Evolutionary conservation across 2,329 filamentous ascomycete species (phyloP).

Genomic region (Phialophora verrucosa): DNA sequence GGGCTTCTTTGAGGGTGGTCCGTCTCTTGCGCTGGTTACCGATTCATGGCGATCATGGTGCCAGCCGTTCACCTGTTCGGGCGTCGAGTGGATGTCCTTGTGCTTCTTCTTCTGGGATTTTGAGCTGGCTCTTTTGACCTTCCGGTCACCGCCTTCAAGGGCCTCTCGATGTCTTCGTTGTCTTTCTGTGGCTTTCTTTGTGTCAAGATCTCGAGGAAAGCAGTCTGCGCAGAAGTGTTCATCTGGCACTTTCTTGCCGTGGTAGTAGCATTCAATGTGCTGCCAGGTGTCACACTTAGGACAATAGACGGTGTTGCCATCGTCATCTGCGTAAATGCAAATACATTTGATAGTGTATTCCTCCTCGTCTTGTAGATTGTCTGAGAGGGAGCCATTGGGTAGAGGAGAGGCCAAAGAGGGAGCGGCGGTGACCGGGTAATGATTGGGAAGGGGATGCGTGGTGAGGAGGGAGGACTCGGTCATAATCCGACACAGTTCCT

Average conservation of each 20-base stretch:
- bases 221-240: slow-evolving; percentile 90
- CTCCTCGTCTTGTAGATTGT: slow-evolving; percentile 52
- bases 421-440: slow-evolving; percentile 53
- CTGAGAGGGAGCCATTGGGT: slow-evolving; percentile 51
- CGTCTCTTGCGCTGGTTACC: slow-evolving; percentile 56
- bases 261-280: slow-evolving; percentile 96
- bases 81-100: slow-evolving; percentile 66
- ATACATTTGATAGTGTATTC: slow-evolving; percentile 96
- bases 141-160: slow-evolving; percentile 67
- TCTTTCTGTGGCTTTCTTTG: slow-evolving; percentile 74
- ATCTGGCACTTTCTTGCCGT: slow-evolving; percentile 72
- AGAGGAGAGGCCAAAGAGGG: slow-evolving; percentile 48
- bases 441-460: slow-evolving; percentile 55
- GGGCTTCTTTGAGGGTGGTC: slow-evolving; percentile 73
- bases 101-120: slow-evolving; percentile 89
- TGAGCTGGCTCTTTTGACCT: slow-evolving; percentile 72
- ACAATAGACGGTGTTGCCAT: slow-evolving; percentile 96
- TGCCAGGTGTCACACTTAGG: slow-evolving; percentile 97
- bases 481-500: slow-evolving; percentile 60
- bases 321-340: slow-evolving; percentile 89
- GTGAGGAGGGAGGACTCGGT: slow-evolving; percentile 59
- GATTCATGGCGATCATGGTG: slow-evolving; percentile 64
- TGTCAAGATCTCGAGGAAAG: slow-evolving; percentile 76
- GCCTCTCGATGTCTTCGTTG: slow-evolving; percentile 67
- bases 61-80: slow-evolving; percentile 70